Percentiles rank a stretch among this genome's conserved stretches.
These are phyloP conservation scores for Agaricus subrufescens DNA, from an alignment of 768 basidiomycete genomes.

Conservation along the genomic window DNA sequence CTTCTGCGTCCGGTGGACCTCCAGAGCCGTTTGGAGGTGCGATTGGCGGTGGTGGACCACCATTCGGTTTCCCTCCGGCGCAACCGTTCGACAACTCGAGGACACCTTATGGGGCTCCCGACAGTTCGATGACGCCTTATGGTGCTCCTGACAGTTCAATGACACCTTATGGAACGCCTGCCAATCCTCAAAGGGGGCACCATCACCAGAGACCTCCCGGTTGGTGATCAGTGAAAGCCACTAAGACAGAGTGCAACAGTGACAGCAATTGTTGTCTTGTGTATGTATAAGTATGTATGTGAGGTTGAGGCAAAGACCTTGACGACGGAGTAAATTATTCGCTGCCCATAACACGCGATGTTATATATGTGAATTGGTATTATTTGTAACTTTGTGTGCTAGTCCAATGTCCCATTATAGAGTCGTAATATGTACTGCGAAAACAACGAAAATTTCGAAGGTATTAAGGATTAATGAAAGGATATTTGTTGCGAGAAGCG, in stretches of 20 bases:
- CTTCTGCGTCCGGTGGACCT: constrained; percentile 23
- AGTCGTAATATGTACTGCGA: neutral
- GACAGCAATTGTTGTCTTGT: neutral
- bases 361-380: too few relatives aligned
- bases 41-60: constrained; percentile 19
- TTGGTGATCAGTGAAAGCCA: constrained; percentile 1
- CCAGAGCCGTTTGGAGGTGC: constrained; percentile 15
- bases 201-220: constrained; percentile 12
- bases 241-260: neutral
- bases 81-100: constrained; percentile 20
- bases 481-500: too few relatives aligned
- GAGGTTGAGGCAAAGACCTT: too few relatives aligned
- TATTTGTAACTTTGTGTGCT: too few relatives aligned
- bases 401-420: neutral
- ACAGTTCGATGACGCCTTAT: constrained; percentile 9
- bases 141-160: constrained; percentile 1
- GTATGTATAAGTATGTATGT: too few relatives aligned
- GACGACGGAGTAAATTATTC: too few relatives aligned
- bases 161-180: too few relatives aligned
- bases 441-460: neutral
- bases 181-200: constrained; percentile 8
- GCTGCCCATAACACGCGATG: too few relatives aligned
- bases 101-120: constrained; percentile 14
- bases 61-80: constrained; percentile 32
- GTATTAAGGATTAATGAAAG: neutral